A percentile compares a stretch with the other conserved stretches of the same genome.
phyloP scores from a whole-genome alignment of 139 green algal species.

The Auxenochlorella pyrenoidosa region DNA sequence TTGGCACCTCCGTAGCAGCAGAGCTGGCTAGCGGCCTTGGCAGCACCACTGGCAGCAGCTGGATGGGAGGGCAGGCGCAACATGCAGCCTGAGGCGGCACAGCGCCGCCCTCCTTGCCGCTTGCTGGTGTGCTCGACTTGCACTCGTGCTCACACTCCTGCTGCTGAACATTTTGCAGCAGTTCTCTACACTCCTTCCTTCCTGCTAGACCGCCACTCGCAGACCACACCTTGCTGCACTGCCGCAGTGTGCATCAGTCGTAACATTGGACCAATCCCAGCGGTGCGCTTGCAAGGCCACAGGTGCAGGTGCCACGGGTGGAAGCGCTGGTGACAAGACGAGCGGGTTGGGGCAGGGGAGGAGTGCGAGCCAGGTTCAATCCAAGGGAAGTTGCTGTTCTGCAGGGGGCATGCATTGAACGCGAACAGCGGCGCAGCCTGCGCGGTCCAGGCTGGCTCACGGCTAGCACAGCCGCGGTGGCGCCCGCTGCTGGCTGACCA shows the following conservation, averaged over 20 bases:
- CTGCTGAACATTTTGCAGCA: no score
- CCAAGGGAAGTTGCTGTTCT: not conserved
- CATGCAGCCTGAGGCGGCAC: constrained; percentile 18
- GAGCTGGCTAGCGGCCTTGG: not conserved
- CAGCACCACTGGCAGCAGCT: not conserved
- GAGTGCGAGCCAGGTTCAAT: not conserved
- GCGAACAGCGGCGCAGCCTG: not conserved
- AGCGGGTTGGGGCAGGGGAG: not conserved
- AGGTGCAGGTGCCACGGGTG: no score
- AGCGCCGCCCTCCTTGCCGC: not conserved
- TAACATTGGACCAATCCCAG: no score
- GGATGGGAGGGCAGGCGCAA: not conserved
- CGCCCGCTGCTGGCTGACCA: not conserved
- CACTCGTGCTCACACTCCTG: no score
- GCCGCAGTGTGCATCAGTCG: no score
- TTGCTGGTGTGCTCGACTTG: no score
- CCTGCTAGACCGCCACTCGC: no score
- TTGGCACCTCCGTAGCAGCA: not conserved
- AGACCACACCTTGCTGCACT: no score
- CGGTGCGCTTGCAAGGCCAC: no score
- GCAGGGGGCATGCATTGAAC: no score
- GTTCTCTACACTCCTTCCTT: no score
- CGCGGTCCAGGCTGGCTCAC: not conserved
- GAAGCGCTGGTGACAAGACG: not conserved
- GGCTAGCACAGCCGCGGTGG: not conserved